Base-by-base conservation (phyloP, 2,329 filamentous ascomycete species). In the Talaromyces piceae region DNA sequence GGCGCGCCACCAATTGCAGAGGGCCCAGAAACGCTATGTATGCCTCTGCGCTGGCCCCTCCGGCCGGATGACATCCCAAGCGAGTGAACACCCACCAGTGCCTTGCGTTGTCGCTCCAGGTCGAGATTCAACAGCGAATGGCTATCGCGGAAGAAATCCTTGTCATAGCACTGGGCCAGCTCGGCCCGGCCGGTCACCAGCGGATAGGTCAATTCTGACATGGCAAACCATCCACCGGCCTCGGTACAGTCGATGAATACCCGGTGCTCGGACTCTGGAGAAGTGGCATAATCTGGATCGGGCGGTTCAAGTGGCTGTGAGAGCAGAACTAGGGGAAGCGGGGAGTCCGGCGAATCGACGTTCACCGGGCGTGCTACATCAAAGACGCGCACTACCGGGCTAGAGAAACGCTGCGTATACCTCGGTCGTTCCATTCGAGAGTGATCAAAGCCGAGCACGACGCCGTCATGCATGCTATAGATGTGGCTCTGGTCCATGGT, bases 401-500 rank as follows among this genome's bases (percentile, higher is more conserved):
- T 83, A 0, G 82, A 73, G 51, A 94, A 82, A 43, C 83, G 82
- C 58, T 86, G 81, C 8, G 78, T 80, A 60, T 88, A 90, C 0
- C 83, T 73, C 8, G 79, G 77, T 3, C 75, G 73, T 18, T 77
- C 75, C 58, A 58, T 74, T 64, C 68, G 66, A 13, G 79, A 80
- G 57, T 87, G 81, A 59, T 91, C 87, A 54, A 93, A 85, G 0
- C 88, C 87, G 60, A 91, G 85, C 2, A 95, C 81, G 31, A 84
- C 82, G 39, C 93, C 93, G 59, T 97, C 88, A 61, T 90, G 87
- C 59, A 84, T 83, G 58, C 86, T 88, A 58, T 91, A 91, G 47
- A 97, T 85, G 69, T 97, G 96, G 55, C 86, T 87, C 58, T 87
- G 84, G 66, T 97, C 91, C 64, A 91, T 84, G 0, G 90, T 89